Conservation (phyloP, 768 basidiomycete genomes). For the Tulasnella sp. region DNA sequence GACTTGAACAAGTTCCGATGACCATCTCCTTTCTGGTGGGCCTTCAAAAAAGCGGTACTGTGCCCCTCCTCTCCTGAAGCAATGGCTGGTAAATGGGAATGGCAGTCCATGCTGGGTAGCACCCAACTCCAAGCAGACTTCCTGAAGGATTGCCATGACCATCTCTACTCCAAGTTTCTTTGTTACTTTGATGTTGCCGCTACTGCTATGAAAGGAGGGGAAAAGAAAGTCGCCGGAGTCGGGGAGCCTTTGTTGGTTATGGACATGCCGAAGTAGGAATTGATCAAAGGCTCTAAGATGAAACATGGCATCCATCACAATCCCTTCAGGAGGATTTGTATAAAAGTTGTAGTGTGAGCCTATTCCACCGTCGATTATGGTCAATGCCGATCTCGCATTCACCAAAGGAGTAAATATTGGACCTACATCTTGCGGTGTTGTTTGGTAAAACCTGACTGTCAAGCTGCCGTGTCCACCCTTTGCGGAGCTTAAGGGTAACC, state of each 20-base stretch:
- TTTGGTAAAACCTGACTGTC: neutral
- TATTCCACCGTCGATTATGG: neutral
- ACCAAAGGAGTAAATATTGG: neutral
- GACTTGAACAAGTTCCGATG: neutral
- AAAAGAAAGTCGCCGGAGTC: neutral
- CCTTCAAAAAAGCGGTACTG: neutral
- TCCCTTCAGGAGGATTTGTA: neutral
- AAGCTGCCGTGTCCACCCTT: neutral
- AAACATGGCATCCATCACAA: neutral
- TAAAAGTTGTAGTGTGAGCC: neutral
- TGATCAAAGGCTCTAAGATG: neutral
- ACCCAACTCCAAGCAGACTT: neutral
- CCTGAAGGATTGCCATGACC: neutral
- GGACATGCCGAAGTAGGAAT: neutral
- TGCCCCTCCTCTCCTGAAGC: constrained; percentile 1
- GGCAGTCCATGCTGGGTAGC: neutral
- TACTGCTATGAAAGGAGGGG: neutral
- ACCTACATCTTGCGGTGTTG: neutral
- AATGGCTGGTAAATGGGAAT: neutral
- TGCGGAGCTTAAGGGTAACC: neutral
- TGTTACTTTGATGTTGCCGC: neutral
- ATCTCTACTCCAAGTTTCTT: neutral
- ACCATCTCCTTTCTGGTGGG: neutral
- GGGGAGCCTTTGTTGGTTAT: neutral
- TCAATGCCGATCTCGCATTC: neutral